Evolutionary conservation across 768 basidiomycete species (phyloP), one percentile per base, ranked within the genome.

Genomic region (Coprinopsis sp.): DNA sequence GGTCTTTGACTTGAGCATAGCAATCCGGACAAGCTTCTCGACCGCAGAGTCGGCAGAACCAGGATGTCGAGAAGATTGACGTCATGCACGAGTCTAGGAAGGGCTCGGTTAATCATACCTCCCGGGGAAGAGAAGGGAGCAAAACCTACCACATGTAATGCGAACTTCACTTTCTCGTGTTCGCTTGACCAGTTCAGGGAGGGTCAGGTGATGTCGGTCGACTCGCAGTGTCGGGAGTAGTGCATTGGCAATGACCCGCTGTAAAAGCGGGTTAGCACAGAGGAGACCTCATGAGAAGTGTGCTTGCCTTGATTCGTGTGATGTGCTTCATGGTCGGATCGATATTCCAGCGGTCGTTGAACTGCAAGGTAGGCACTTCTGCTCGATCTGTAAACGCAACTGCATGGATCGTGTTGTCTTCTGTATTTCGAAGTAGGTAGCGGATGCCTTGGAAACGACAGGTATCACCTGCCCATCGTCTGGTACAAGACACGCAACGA

Each of bases 31-130:
- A 97, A 7, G 87, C 81, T 64, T 96, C 94, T 8, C 90, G 81
- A 4, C 91, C 94, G 62, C 94, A 97, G 30, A 79, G 60, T n/a
- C 86, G 77, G 61, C 92, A 95, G 78, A 94, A 87, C 82, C 88
- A 95, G 24, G 82, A 86, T 47, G 81, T 82, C 5, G 87, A 85
- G 64, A 95, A 95, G 47, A 95, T 81, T 11, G 92, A 94, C 4
- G 91, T 93, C 75, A 91, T 87, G 64, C 93, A 96, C 2, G 87
- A 91, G 64, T 96, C 92, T 95, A 30, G 16, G n/a, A 18, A 28
- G 5, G 60, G 18, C 10, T 46, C 25, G 19, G 36, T 24, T 18
- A 39, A 37, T 27, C n/a, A 37, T 18, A 44, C 7, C 33, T 18
- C 10, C 3, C 31, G n/a, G 14, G 33, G 33, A 25, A 16, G 25